Evolutionary conservation across 2,329 filamentous ascomycete genomes (phyloP).

Genomic region (Scedosporium dehoogii): DNA sequence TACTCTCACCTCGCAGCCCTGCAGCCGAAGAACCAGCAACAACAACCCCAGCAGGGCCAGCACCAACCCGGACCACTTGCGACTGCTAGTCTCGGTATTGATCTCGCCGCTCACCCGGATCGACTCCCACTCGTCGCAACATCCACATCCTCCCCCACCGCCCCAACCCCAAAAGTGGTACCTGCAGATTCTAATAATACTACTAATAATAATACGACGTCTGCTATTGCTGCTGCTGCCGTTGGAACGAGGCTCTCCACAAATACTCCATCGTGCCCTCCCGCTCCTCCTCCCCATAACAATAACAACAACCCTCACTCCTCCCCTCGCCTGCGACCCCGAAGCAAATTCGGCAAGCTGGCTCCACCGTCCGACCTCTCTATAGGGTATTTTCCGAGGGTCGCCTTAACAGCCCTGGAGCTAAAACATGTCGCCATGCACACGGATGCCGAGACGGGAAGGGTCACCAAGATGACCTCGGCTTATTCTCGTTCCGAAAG

Average conservation of each 20-base stretch:
- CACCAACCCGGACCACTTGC: not conserved
- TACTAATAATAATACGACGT: not conserved
- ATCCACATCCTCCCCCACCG: not conserved
- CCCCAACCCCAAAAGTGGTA: not conserved
- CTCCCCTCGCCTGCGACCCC: not conserved
- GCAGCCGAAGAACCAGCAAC: not conserved
- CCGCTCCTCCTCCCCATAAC: not conserved
- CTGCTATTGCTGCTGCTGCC: not conserved
- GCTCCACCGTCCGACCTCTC: not conserved
- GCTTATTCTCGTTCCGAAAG: constrained; percentile 31
- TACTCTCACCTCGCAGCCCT: not conserved
- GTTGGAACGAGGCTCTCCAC: not conserved
- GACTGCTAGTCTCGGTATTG: not conserved
- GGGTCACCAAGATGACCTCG: constrained; percentile 19
- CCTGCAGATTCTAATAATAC: constrained; percentile 1
- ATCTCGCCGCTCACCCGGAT: not conserved
- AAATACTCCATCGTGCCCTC: no score
- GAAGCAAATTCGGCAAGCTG: not conserved
- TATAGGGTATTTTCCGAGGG: not conserved
- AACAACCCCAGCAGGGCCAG: not conserved
- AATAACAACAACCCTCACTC: not conserved
- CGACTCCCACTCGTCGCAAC: not conserved
- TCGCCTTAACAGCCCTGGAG: not conserved
- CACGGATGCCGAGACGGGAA: constrained; percentile 18
- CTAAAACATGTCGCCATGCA: constrained; percentile 17